Evolutionary conservation across 2,329 filamentous ascomycete genomes (phyloP), one percentile per base, ranked within the genome.

Genomic region (Hypoxylon sp.): DNA sequence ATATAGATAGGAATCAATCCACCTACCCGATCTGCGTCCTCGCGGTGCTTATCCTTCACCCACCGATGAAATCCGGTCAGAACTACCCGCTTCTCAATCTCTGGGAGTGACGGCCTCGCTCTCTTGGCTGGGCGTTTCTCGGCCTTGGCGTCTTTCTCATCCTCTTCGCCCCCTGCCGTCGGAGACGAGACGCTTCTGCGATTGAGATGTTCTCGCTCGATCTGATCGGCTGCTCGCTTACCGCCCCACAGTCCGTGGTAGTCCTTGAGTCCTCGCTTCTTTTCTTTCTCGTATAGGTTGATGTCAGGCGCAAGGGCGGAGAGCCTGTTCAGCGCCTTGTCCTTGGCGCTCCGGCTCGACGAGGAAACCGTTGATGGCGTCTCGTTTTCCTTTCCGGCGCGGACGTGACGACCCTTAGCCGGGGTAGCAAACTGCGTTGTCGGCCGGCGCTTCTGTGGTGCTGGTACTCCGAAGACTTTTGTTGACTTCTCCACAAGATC

Each of bases 271-370:
- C 77, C 74, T 17, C 95, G 87, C 77, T 96, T 97, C 79, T 85
- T 92, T 76, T 99, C 95, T 72, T 95, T 97, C 70, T 98, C 90
- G 69, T 95, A 99, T 26, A 96, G 79, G 2, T 88, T 89, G 69
- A 98, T 92, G 70, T 99, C 95, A 0, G 88, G 84, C 0, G 91
- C 92, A 55, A 94, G 80, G 29, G 85, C 83, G 50, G 95, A 91
- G 6, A 98, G 77, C 63, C 85, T 87, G 27, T 87, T 85, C n/a
- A 89, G 78, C 10, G 95, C 95, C 69, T 90, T 89, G 35, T 89
- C 87, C 73, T 98, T 99, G 11, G 95, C 94, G 68, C 91, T 95
- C 52, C 95, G 88, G 64, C 90, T 91, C 21, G 88, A 87, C 1
- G 37, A 87, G 1, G 87, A 90, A 31, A 78, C 66, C 1, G 77